Evolutionary conservation across 2,329 filamentous ascomycete genomes (phyloP), one percentile per base, ranked within the genome.

Genomic region (Cercospora sp.): DNA sequence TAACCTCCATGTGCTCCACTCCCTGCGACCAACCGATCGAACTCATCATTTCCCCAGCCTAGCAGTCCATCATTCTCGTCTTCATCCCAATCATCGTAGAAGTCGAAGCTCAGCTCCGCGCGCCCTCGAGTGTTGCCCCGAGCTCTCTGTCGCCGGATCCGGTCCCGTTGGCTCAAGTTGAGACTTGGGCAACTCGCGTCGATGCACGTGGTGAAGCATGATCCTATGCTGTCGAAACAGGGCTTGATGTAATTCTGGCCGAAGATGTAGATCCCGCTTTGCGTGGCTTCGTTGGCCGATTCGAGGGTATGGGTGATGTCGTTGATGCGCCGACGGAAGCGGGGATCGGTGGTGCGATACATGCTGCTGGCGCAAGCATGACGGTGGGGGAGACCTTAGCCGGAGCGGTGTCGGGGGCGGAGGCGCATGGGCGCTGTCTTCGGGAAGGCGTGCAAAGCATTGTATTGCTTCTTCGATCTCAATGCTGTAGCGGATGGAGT

Each of bases 31-130:
- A 97, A 81, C 62, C 92, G 86, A 77, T 97, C 94, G 82, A 96
- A 89, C 77, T 96, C 93, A 75, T 96, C 93, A 73, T 87, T 89
- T 1, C 74, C 81, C 45, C 90, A 89, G 91, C 93, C 96, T 63
- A 94, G 81, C 59, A 94, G 79, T 0, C 89, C 86, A 45, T 88
- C 86, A 36, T 87, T 85, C 31, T 88, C 86, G 64, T 88, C 85
- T 57, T 86, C 84, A 69, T 97, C 93, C 94, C 94, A 98, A 80
- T 97, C 94, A 80, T 97, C 94, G 82, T 98, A 98, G 79, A 98
- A 98, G 79, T 97, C 94, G 78, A 98, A 98, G 75, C 88, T 94
- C 75, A 91, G 87, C 80, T 97, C 94, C 30, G 93, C 91, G 62
- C 88, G 80, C 2, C 87, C 88, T 69, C 83, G 78, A 65, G 81